These are phyloP conservation scores for Ehretia macrophylla DNA, from an alignment of 257 asterid species.

Conservation along the genomic window DNA sequence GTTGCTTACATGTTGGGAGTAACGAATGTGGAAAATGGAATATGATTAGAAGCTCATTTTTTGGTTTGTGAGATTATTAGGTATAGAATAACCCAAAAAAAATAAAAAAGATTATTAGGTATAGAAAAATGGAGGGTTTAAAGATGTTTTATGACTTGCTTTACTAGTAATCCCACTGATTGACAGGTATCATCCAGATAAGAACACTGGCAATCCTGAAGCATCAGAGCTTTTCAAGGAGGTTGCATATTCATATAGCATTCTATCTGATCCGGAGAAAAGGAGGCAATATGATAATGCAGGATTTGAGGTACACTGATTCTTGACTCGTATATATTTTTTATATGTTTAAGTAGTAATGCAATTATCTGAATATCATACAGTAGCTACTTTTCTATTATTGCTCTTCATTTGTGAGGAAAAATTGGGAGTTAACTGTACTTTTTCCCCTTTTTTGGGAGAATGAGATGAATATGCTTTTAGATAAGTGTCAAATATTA, in stretches of 20 bases:
- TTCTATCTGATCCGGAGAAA: slow-evolving; percentile 94
- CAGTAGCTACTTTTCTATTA: no score
- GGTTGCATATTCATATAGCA: slow-evolving; percentile 96
- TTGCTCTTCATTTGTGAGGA: no score
- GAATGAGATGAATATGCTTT: no score
- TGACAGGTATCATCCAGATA: slow-evolving; percentile 97
- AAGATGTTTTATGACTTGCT: background rate
- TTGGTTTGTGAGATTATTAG: background rate
- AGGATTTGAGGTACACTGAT: slow-evolving; percentile 81
- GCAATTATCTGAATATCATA: no score
- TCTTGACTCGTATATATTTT: background rate
- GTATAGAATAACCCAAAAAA: no score
- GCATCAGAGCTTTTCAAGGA: slow-evolving; percentile 97
- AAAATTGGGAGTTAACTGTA: no score
- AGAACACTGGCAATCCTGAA: slow-evolving; percentile 94
- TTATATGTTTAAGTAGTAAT: background rate
- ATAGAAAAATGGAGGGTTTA: background rate
- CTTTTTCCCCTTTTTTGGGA: no score
- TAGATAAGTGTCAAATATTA: no score
- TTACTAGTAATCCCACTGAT: slow-evolving; percentile 1
- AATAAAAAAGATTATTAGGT: background rate
- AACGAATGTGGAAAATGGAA: background rate
- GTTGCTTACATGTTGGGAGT: background rate
- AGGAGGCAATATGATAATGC: slow-evolving; percentile 86
- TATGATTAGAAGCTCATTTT: background rate